Evolutionary conservation across 1,284 basidiomycete species (phyloP), one percentile per base, ranked within the genome.

Genomic region (Ceratobasidium papillatum): DNA sequence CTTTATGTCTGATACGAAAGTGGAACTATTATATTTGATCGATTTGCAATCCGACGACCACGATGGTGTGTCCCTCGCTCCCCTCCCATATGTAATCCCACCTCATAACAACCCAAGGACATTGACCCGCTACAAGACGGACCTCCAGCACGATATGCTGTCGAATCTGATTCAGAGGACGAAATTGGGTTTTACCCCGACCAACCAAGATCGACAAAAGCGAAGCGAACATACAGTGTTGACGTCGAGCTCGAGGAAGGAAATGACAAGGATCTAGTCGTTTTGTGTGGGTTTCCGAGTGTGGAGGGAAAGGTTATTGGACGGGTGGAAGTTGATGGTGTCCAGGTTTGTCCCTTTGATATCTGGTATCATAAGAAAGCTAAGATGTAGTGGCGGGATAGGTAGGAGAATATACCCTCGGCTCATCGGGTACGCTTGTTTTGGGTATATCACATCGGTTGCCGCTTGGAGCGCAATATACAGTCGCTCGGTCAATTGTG

Each of bases 121-220:
- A 71, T 59, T 32, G 76, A 76, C 47, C 76, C 76, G 4, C 43
- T 75, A n/a, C 65, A 75, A 47, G 74, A 75, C 47, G 45, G 32
- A 8, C 49, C 62, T 27, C 61, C 76, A 19, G 74, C 76, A 4
- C 59, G 76, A 25, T 77, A 77, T 34, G 76, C 74, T 17, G 71
- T 77, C 43, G 76, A 77, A 36, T 77, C 76, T 1, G 76, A 77
- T 51, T 66, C 61, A 8, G 76, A 77, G 43, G 76, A 75, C 51
- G 76, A 77, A 43, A 27, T 66, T n/a, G 73, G 63, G 30, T 52
- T 52, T 58, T 54, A 64, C 27, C 61, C 68, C n/a, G 56, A 54
- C 38, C 30, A 14, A 12, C 36, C 72, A 19, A 38, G 34, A 30
- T 32, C 56, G 49, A 22, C 19, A 27, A 45, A 52, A n/a, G 14